Evolutionary conservation across 331 rosid species (phyloP).

Genomic region (Arachis monticola): DNA sequence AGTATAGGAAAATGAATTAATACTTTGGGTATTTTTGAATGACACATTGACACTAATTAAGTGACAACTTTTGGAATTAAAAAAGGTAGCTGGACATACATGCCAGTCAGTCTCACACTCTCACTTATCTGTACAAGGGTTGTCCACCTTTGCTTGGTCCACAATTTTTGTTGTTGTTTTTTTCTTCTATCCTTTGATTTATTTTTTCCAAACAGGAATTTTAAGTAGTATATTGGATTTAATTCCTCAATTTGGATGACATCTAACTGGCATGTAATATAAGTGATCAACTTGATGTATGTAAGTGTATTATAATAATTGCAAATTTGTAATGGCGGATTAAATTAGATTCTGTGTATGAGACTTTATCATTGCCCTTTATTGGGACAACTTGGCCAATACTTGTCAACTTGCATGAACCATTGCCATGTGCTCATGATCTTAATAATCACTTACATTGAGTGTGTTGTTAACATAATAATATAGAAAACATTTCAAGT

Average conservation of each 20-base stretch:
- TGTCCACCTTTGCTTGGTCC: constrained; percentile 5
- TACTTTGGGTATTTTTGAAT: not conserved
- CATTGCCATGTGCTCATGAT: not conserved
- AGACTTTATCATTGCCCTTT: not conserved
- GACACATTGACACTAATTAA: not conserved
- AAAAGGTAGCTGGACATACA: not conserved
- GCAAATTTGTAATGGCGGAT: not conserved
- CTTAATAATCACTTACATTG: not conserved
- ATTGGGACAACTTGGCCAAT: constrained; percentile 3
- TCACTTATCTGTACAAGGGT: not conserved
- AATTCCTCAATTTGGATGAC: not conserved
- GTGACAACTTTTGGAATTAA: not conserved
- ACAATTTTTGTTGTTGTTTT: constrained; percentile 1
- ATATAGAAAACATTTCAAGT: too few species aligned
- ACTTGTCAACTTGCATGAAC: not conserved
- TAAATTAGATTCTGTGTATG: not conserved
- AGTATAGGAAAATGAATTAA: too few species aligned
- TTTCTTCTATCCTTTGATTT: not conserved
- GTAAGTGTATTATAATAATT: too few species aligned
- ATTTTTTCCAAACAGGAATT: constrained; percentile 1
- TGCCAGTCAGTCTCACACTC: not conserved
- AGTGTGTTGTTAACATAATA: not conserved
- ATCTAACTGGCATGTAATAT: not conserved
- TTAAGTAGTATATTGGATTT: constrained; percentile 17
- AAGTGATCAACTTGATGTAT: not conserved